Base-by-base conservation (phyloP, 768 basidiomycete genomes). In the Boletales sp. region DNA sequence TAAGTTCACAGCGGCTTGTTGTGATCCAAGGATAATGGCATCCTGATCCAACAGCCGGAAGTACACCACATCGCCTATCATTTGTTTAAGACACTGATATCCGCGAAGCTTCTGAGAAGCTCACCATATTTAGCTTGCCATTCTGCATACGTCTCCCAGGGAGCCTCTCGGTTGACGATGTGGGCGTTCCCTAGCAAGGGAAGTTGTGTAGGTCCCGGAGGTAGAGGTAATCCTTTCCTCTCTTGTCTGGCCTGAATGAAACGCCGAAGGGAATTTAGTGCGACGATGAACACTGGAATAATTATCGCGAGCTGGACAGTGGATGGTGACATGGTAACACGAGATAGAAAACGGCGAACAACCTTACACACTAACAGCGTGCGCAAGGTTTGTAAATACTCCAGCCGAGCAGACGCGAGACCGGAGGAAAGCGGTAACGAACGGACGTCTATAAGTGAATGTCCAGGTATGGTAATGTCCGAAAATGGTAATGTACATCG, bases 1-100 rank as follows among this genome's bases (percentile, higher is more conserved):
- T 9, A 81, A 65, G 45, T 78, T 77, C 17, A 64, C 53, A 0
- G 69, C 74, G n/a, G 63, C 69, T 49, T 71, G 68, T 18, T 64
- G 64, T 19, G 69, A 69, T 55, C 76, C 79, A 19, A 82, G 57
- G 40, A 81, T 60, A 31, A 81, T 60, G 21, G 72, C 66, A 11
- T 62, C 65, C 17, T 70, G 67, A 49, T 75, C 78, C 56, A 76
- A 74, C 19, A 76, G 62, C 15, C 69, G 68, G 48, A 77, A 72
- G 13, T 75, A 75, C 32, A 81, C 70, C 11, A 82, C 53, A 1
- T 72, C 58, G 1, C 75, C 72, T 75, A 34, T 9, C 31, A 38
- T 18, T 24, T 14, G 5, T 10, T 37, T 4, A 8, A n/a, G 13
- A 45, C 18, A 17, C 17, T 17, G 19, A 40, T n/a, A 2, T 24